Evolutionary conservation across 306 rosid species (phyloP).

Genomic region (Ceratonia siliqua): DNA sequence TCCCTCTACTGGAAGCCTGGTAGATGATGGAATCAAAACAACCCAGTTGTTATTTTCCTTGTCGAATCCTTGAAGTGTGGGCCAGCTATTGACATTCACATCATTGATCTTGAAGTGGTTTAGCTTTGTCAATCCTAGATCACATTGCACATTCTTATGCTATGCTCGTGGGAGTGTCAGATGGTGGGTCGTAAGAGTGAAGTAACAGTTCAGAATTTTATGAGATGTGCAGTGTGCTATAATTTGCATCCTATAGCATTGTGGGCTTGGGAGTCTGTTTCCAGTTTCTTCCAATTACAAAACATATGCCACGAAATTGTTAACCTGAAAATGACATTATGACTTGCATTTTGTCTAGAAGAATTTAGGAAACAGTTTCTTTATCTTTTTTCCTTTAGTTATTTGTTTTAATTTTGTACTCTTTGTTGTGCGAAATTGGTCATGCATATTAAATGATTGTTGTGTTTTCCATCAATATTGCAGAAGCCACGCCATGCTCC

Average conservation of each 20-base stretch:
- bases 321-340: neutral
- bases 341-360: neutral
- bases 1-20: too few species aligned
- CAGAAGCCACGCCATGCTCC: conserved; percentile 62
- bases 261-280: neutral
- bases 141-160: neutral
- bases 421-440: neutral
- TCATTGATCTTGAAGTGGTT: neutral
- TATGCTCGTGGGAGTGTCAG: neutral
- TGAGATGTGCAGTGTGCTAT: neutral
- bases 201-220: neutral
- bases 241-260: conserved; percentile 1
- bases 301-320: neutral
- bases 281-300: conserved; percentile 4
- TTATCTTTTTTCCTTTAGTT: neutral
- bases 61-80: neutral
- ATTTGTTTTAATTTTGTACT: conserved; percentile 2
- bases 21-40: too few species aligned
- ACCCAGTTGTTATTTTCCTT: neutral
- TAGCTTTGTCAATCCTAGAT: neutral
- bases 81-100: neutral
- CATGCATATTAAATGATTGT: neutral
- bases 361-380: neutral
- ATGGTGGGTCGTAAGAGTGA: neutral
- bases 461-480: conserved; percentile 34